phyloP scores from a whole-genome alignment of 768 basidiomycete genomes.

The Pulveroboletus sp. region DNA sequence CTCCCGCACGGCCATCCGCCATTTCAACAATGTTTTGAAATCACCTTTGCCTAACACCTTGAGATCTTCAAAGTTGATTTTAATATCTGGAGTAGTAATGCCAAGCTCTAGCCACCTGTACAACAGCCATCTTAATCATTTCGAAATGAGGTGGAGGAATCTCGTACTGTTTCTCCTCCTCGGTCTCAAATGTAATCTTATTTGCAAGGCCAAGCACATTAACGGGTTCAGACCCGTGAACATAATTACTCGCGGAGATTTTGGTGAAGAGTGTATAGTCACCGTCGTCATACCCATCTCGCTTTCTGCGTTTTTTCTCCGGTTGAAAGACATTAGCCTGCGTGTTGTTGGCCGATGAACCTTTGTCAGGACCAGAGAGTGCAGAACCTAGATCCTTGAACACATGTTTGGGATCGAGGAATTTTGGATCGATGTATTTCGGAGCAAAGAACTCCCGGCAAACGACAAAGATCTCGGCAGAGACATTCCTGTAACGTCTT shows the following conservation, averaged over 20 bases:
- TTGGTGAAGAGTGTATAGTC: slow-evolving; percentile 87
- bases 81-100: slow-evolving; percentile 74
- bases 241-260: slow-evolving; percentile 63
- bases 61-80: slow-evolving; percentile 82
- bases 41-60: slow-evolving; percentile 98
- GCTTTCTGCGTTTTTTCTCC: slow-evolving; percentile 88
- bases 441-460: slow-evolving; percentile 94
- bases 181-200: slow-evolving; percentile 69
- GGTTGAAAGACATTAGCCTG: slow-evolving; percentile 95
- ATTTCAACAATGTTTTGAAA: slow-evolving; percentile 89
- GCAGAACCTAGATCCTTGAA: slow-evolving; percentile 81
- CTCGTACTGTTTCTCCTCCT: slow-evolving; percentile 78
- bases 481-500: slow-evolving; percentile 71
- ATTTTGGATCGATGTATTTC: slow-evolving; percentile 94
- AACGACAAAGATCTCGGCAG: slow-evolving; percentile 99
- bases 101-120: slow-evolving; percentile 67
- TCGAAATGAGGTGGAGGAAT: slow-evolving; percentile 3
- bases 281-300: slow-evolving; percentile 94
- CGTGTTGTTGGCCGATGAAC: slow-evolving; percentile 57
- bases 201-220: slow-evolving; percentile 72
- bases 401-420: slow-evolving; percentile 95
- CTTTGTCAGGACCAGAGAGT: slow-evolving; percentile 43
- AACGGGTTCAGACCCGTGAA: slow-evolving; percentile 68
- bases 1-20: slow-evolving; percentile 83
- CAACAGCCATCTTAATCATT: slow-evolving; percentile 3